Percentiles rank a stretch among this genome's conserved stretches.
Evolutionary conservation across 805 yeast genomes (phyloP).

Genomic region (Myxozyma sirexii): DNA sequence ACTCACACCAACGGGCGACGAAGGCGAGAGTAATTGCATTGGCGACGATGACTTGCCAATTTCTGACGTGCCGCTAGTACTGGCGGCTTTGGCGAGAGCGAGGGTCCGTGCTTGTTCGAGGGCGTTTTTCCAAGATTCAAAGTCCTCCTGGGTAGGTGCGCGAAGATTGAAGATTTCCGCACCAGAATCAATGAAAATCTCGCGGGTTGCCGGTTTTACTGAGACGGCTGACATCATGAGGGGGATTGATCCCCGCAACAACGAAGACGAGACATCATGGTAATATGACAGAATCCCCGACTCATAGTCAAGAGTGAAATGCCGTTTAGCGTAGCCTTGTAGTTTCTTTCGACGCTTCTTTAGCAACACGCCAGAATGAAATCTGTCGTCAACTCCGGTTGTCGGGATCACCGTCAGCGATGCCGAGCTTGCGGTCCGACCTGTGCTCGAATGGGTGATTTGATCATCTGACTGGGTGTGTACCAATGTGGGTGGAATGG

Average conservation of each 20-base stretch:
- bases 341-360: constrained; percentile 81
- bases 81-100: constrained; percentile 5
- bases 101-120: constrained; percentile 23
- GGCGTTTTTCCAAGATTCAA: constrained; percentile 81
- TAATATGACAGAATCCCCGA: constrained; percentile 84
- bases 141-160: constrained; percentile 65
- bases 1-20: background rate
- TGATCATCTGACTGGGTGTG: constrained; percentile 4
- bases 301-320: constrained; percentile 78
- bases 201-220: constrained; percentile 66
- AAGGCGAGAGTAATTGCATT: background rate
- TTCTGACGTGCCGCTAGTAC: background rate
- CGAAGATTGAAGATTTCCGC: constrained; percentile 91
- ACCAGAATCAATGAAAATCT: constrained; percentile 87
- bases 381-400: constrained; percentile 41
- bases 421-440: background rate
- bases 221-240: constrained; percentile 78
- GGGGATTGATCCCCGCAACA: constrained; percentile 89
- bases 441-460: background rate
- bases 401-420: background rate
- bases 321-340: constrained; percentile 85
- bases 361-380: constrained; percentile 73
- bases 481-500: background rate
- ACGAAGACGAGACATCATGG: constrained; percentile 60
- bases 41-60: background rate